Evolutionary conservation across 179 eudicot species (phyloP).

Genomic region (Silene vulgaris): DNA sequence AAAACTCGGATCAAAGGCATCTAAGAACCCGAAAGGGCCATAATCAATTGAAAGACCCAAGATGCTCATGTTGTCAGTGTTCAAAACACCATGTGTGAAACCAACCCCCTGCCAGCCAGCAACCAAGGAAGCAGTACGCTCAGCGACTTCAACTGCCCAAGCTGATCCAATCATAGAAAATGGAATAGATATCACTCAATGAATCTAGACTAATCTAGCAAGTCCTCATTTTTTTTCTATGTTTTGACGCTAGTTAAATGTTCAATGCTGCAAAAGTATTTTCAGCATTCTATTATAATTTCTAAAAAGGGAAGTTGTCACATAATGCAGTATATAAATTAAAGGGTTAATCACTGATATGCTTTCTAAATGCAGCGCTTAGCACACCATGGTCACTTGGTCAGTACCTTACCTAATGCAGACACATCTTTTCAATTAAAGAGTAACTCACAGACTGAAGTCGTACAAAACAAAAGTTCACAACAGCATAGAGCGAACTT

Average conservation of each 20-base stretch:
- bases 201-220: background rate
- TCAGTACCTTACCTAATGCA: too few species aligned
- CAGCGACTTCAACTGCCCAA: slow-evolving; percentile 99
- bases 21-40: slow-evolving; percentile 97
- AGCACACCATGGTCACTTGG: too few species aligned
- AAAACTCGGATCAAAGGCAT: slow-evolving; percentile 98
- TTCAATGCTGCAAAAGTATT: background rate
- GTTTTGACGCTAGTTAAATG: too few species aligned
- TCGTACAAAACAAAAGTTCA: background rate
- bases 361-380: too few species aligned
- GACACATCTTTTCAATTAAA: too few species aligned
- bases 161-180: slow-evolving; percentile 48
- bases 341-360: background rate
- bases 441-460: background rate
- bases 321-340: too few species aligned
- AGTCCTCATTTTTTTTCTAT: too few species aligned
- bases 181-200: slow-evolving; percentile 22
- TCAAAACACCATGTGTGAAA: slow-evolving; percentile 98
- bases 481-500: background rate
- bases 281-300: background rate
- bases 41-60: slow-evolving; percentile 97
- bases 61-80: slow-evolving; percentile 98
- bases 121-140: slow-evolving; percentile 91
- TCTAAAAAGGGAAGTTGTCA: too few species aligned
- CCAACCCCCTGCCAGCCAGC: slow-evolving; percentile 99